Conservation (phyloP, 176 grass and related monocot species). For the Poa pratensis region DNA sequence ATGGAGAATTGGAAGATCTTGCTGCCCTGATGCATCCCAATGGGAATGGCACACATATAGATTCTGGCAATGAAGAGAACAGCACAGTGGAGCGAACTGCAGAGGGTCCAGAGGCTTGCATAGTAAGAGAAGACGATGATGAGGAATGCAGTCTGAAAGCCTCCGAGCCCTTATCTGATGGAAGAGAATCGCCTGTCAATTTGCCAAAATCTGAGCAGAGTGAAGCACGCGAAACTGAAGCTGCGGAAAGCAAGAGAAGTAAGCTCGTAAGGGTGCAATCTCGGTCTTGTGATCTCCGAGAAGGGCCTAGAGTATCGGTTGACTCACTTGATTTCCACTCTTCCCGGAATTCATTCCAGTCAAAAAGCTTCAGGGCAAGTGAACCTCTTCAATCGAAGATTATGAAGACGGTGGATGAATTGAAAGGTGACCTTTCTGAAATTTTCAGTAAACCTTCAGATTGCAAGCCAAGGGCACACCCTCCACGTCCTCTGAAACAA, state of each 20-base stretch:
- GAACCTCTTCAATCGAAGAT: slow-evolving; percentile 65
- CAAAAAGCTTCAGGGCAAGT: slow-evolving; percentile 49
- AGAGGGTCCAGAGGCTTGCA: slow-evolving; percentile 12
- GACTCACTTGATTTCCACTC: slow-evolving; percentile 58
- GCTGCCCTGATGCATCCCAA: neutral
- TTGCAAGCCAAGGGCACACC: slow-evolving; percentile 32
- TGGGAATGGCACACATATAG: neutral
- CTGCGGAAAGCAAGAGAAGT: slow-evolving; percentile 18
- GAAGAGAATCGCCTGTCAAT: slow-evolving; percentile 13
- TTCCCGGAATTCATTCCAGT: slow-evolving; percentile 48
- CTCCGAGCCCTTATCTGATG: neutral
- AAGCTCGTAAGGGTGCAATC: slow-evolving; percentile 40
- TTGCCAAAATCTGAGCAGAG: slow-evolving; percentile 28
- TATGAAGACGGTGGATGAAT: slow-evolving; percentile 69
- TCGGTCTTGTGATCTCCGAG: slow-evolving; percentile 51
- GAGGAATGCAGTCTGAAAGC: slow-evolving; percentile 9
- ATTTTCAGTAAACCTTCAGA: slow-evolving; percentile 62
- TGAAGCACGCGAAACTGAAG: neutral
- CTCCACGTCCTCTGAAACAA: slow-evolving; percentile 34
- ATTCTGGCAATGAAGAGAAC: slow-evolving; percentile 37
- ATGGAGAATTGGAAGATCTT: slow-evolving; percentile 30
- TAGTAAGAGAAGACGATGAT: neutral
- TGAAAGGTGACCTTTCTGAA: slow-evolving; percentile 68
- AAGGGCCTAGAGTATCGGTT: neutral
- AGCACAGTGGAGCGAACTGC: neutral